These are phyloP conservation scores for Acer campestre DNA, from an alignment of 345 rosid genomes.

Conservation along the genomic window DNA sequence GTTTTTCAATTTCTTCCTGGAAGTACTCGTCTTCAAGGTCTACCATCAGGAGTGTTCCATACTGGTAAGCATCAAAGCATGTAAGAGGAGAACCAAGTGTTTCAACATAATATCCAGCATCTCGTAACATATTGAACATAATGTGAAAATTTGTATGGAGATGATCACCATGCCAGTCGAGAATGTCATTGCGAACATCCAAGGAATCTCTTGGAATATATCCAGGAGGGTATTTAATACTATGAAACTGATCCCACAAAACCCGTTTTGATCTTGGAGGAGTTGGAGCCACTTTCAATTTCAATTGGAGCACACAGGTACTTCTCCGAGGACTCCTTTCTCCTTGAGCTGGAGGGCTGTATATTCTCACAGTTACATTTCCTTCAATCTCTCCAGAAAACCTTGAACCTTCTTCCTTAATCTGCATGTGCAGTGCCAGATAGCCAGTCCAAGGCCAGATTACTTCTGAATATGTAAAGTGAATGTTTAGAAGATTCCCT, in stretches of 20 bases:
- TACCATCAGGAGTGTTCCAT: slow-evolving; percentile 93
- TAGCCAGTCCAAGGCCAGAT: slow-evolving; percentile 99
- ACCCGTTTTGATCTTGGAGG: slow-evolving; percentile 87
- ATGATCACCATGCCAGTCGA: slow-evolving; percentile 99
- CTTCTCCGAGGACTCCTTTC: slow-evolving; percentile 62
- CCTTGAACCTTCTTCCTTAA: slow-evolving; percentile 92
- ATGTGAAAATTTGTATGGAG: slow-evolving; percentile 95
- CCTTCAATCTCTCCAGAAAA: slow-evolving; percentile 88
- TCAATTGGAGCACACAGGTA: slow-evolving; percentile 79
- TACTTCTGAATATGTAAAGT: slow-evolving; percentile 75
- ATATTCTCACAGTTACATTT: slow-evolving; percentile 65
- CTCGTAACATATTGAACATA: slow-evolving; percentile 92
- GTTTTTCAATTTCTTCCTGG: slow-evolving; percentile 86
- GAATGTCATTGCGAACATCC: slow-evolving; percentile 97
- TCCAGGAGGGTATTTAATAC: slow-evolving; percentile 97
- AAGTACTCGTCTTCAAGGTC: slow-evolving; percentile 98
- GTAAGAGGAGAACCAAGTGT: slow-evolving; percentile 97
- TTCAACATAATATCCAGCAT: slow-evolving; percentile 91
- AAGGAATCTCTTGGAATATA: slow-evolving; percentile 98
- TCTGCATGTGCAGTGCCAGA: slow-evolving; percentile 95
- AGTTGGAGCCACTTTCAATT: slow-evolving; percentile 82
- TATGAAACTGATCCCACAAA: slow-evolving; percentile 98
- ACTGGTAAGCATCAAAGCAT: slow-evolving; percentile 89
- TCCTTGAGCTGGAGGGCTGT: slow-evolving; percentile 80
- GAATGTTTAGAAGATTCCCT: slow-evolving; percentile 85